Evolutionary conservation across 129 eudicot species (phyloP).

Genomic region (Flaveria robusta): DNA sequence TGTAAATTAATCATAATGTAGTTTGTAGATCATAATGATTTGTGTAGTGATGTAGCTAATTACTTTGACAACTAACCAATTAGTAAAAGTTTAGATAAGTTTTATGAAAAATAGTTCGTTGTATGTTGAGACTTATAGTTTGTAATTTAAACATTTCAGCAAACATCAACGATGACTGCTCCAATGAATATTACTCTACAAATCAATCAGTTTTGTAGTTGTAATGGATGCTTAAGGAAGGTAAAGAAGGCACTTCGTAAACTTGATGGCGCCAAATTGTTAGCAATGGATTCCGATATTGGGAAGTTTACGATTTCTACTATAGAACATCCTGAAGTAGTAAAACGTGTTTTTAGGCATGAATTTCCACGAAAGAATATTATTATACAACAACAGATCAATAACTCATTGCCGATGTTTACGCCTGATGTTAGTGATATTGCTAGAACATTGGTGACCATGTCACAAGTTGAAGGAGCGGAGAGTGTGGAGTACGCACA

Average conservation of each 20-base stretch:
- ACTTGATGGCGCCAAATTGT: background rate
- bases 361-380: background rate
- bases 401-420: background rate
- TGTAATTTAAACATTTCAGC: background rate
- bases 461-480: slow-evolving; percentile 8
- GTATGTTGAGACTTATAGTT: too few species aligned
- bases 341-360: background rate
- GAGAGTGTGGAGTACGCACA: slow-evolving; percentile 7
- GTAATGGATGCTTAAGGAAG: slow-evolving; percentile 5
- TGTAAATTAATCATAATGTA: too few species aligned
- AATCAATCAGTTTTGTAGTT: background rate
- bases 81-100: too few species aligned
- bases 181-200: background rate
- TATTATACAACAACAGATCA: background rate
- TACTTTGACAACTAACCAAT: too few species aligned
- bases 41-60: too few species aligned
- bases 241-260: slow-evolving; percentile 12
- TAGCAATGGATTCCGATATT: background rate
- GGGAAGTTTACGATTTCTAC: slow-evolving; percentile 1
- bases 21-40: too few species aligned
- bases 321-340: background rate
- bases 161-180: background rate
- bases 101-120: too few species aligned
- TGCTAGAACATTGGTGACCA: background rate
- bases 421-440: background rate